Percentiles rank a stretch among this genome's conserved stretches.
Conservation (phyloP, 2,329 filamentous ascomycete species). For the Ophiostoma australiae region DNA sequence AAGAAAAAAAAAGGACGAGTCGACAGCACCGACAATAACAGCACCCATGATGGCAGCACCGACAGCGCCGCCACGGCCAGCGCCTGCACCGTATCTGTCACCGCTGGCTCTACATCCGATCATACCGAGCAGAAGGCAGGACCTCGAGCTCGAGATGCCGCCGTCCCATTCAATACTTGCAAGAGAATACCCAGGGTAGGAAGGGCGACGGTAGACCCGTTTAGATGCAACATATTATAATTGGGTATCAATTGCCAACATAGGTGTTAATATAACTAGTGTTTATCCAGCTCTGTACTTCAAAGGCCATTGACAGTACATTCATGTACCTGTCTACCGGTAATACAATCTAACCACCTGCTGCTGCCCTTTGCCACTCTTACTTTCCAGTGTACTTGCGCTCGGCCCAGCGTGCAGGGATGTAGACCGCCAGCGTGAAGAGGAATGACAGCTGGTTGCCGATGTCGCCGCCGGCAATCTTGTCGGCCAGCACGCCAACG, state of each 20-base stretch:
- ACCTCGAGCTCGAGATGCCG: not conserved
- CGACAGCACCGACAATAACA: not conserved
- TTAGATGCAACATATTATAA: not conserved
- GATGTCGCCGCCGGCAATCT: slow-evolving; percentile 47
- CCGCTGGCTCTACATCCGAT: slow-evolving; percentile 4
- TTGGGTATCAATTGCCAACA: slow-evolving; percentile 8
- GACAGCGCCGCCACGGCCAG: not conserved
- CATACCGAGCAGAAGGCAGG: not conserved
- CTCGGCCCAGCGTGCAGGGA: slow-evolving; percentile 47
- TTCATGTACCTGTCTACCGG: not conserved
- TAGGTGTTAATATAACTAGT: slow-evolving; percentile 9
- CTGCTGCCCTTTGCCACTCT: not conserved
- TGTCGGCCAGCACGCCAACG: slow-evolving; percentile 41
- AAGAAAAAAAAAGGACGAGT: not conserved
- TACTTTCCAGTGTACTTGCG: slow-evolving; percentile 42
- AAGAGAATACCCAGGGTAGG: not conserved
- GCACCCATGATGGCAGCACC: not conserved
- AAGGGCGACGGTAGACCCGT: not conserved
- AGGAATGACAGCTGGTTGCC: slow-evolving; percentile 50
- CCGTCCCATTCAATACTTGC: not conserved
- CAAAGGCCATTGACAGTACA: not conserved
- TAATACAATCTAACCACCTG: not conserved
- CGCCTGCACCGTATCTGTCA: not conserved
- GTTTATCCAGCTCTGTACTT: not conserved
- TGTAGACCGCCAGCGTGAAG: slow-evolving; percentile 44